phyloP scores from a whole-genome alignment of 371 early-diverging fungal genomes.

The Syncephalastrum sp. region DNA sequence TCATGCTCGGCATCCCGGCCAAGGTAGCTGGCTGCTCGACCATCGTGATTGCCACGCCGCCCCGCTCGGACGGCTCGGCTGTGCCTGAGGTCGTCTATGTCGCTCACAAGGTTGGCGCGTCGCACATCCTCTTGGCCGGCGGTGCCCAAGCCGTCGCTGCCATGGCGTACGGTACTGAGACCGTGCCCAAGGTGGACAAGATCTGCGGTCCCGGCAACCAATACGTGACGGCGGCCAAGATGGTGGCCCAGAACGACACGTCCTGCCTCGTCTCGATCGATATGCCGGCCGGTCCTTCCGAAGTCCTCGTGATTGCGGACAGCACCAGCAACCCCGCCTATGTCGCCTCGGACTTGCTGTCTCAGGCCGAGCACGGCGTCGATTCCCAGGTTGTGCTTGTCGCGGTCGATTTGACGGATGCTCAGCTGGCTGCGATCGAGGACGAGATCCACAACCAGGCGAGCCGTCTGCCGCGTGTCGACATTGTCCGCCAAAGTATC shows the following conservation, averaged over 20 bases:
- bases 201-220: conserved; percentile 99
- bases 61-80: conserved; percentile 86
- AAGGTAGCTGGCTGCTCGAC: conserved; percentile 94
- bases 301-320: conserved; percentile 95
- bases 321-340: conserved; percentile 79
- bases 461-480: conserved; percentile 80
- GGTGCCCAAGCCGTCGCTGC: conserved; percentile 99
- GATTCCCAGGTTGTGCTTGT: conserved; percentile 97
- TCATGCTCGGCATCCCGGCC: conserved; percentile 97
- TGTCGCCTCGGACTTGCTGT: conserved; percentile 93
- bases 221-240: conserved; percentile 98
- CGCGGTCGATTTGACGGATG: conserved; percentile 69
- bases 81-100: conserved; percentile 97
- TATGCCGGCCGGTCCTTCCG: conserved; percentile 99
- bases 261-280: conserved; percentile 93
- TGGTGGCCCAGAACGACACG: conserved; percentile 92
- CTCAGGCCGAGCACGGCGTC: conserved; percentile 96
- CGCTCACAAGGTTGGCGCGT: conserved; percentile 95
- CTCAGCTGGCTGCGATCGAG: conserved; percentile 73
- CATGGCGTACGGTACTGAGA: conserved; percentile 96
- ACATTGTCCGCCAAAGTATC: conserved; percentile 86
- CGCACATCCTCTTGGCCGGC: conserved; percentile 88
- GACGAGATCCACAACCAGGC: conserved; percentile 83
- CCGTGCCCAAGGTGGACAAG: conserved; percentile 97
- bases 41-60: conserved; percentile 97